Percentiles rank a stretch among this genome's conserved stretches.
phyloP scores from a whole-genome alignment of 345 rosid species.

The Conringia planisiliqua region DNA sequence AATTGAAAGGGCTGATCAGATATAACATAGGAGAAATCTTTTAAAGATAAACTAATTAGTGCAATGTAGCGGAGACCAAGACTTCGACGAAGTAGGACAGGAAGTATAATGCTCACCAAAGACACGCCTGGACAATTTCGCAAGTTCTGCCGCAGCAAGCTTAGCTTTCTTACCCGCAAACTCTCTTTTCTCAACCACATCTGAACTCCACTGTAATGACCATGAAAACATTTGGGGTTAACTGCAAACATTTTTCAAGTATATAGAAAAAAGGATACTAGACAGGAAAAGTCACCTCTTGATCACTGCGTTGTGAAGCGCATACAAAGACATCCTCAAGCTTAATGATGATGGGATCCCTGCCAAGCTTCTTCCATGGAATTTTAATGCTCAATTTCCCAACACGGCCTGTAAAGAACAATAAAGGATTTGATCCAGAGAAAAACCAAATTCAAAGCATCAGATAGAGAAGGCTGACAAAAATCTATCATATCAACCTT shows the following conservation, averaged over 20 bases:
- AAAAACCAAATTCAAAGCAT: background rate
- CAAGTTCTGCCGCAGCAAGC: slow-evolving; percentile 92
- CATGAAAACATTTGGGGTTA: background rate
- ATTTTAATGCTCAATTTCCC: slow-evolving; percentile 74
- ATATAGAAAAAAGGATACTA: background rate
- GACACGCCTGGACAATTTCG: slow-evolving; percentile 68
- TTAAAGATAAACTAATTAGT: background rate
- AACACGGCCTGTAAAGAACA: slow-evolving; percentile 45
- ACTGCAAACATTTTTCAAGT: background rate
- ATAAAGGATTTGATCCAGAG: background rate
- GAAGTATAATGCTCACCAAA: slow-evolving; percentile 51
- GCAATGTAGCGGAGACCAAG: background rate
- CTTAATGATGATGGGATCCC: slow-evolving; percentile 64
- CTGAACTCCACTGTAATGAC: slow-evolving; percentile 63
- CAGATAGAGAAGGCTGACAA: background rate
- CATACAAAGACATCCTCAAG: slow-evolving; percentile 73
- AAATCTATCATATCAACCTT: slow-evolving; percentile 37
- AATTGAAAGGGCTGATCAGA: background rate
- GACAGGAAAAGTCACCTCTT: slow-evolving; percentile 45
- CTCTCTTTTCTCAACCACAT: slow-evolving; percentile 76
- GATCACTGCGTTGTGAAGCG: slow-evolving; percentile 68
- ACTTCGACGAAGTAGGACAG: background rate
- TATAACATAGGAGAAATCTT: background rate
- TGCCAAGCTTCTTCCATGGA: slow-evolving; percentile 80
- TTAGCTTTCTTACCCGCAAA: slow-evolving; percentile 87